Base-by-base conservation (phyloP, 2,329 filamentous ascomycete genomes). In the Alternaria brassicae region DNA sequence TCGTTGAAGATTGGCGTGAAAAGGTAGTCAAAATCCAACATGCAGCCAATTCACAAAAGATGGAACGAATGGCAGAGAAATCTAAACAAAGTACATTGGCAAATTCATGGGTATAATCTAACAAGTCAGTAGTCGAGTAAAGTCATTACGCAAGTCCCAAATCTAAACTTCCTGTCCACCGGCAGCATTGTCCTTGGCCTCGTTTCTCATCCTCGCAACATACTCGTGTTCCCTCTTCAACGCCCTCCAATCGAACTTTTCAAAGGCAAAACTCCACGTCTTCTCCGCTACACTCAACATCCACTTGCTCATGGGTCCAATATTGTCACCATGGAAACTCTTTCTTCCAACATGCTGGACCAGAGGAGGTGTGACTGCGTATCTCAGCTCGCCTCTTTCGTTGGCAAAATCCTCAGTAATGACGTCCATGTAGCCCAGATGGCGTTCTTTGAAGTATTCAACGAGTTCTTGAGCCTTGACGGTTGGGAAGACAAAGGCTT, bases 401-500 rank as follows among this genome's bases (percentile, higher is more conserved):
- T 81, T 73, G 1, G 80, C 81, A 54, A 75, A 80, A 30, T 79
- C 73, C 56, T 83, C 80, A 0, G 74, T 78, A 25, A 81, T 58
- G 41, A 76, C 73, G 47, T 82, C 80, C 3, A 79, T 71, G 39
- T 78, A 75, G 5, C 78, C 79, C 1, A 76, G 57, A 5, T 66
- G 67, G 48, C 69, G 70, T 39, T 72, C 67, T 51, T 72, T 72
- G 57, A 75, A 77, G 52, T 74, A 77, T 1, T 72, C 54, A 17
- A 78, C 53, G 1, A 76, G 63, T 19, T 64, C 63, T 21, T 65
- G 47, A 6, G 69, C 68, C 45, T 72, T 72, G 13, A 62, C 47
- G n/a, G 75, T 77, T 3, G 79, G 80, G 50, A 81, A 82, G 32
- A 82, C 75, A 6, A 81, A 73, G 2, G 70, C 80, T 68, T 83